Percentiles rank a stretch among this genome's conserved stretches.
These are phyloP conservation scores for Cladorrhinum samala DNA, from an alignment of 495 filamentous ascomycete genomes.

Conservation along the genomic window DNA sequence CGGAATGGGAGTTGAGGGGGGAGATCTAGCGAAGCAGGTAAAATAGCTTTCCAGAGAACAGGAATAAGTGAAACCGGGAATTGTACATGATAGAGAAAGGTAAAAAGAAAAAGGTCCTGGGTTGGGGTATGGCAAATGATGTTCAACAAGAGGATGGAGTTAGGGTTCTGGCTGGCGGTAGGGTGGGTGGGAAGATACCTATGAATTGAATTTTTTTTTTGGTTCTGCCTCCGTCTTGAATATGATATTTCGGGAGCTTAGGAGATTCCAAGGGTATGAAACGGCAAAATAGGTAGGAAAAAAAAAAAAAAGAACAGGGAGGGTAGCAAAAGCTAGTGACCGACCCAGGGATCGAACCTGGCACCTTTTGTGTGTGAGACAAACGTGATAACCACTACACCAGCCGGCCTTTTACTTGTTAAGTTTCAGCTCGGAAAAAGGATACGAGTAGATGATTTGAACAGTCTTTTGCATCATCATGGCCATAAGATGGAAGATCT, in stretches of 20 bases:
- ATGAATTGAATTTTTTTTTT: not conserved
- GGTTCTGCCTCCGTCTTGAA: too few relatives aligned
- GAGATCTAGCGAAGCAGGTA: not conserved
- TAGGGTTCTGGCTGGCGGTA: not conserved
- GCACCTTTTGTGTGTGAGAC: not conserved
- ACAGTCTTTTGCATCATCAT: too few relatives aligned
- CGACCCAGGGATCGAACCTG: not conserved
- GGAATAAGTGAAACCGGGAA: too few relatives aligned
- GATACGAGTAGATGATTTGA: too few relatives aligned
- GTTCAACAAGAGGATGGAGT: not conserved
- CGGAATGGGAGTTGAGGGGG: conserved; percentile 42
- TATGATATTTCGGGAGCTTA: not conserved
- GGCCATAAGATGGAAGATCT: too few relatives aligned
- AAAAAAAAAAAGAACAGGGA: not conserved
- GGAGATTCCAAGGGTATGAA: not conserved
- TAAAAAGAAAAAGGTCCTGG: not conserved
- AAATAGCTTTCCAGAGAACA: too few relatives aligned
- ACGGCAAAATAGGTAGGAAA: not conserved
- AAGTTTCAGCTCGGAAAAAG: too few relatives aligned
- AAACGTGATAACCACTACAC: not conserved
- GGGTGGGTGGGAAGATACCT: not conserved
- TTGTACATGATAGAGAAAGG: too few relatives aligned
- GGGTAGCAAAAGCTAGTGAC: not conserved
- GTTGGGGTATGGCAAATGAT: not conserved
- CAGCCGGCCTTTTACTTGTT: not conserved